A percentile compares a stretch with the other conserved stretches of the same genome.
phyloP scores from a whole-genome alignment of 2,329 filamentous ascomycete genomes.

The Colletotrichum sp. region DNA sequence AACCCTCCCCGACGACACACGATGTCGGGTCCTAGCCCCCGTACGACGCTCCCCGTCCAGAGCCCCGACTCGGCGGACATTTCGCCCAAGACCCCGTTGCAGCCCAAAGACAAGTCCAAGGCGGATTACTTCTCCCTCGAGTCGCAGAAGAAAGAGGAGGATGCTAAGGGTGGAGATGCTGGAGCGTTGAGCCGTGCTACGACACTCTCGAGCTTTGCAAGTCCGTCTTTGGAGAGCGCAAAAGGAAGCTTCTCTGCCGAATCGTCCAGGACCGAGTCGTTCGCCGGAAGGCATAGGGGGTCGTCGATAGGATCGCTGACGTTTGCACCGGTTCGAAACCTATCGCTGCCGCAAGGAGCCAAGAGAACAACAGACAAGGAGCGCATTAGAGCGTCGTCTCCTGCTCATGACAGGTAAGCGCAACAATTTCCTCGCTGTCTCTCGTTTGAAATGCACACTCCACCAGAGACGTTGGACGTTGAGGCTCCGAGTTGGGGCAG shows the following conservation, averaged over 20 bases:
- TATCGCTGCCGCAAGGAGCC: slow-evolving; percentile 51
- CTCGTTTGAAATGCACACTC: neutral
- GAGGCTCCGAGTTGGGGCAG: neutral
- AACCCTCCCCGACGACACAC: slow-evolving; percentile 1
- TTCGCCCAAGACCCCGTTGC: slow-evolving; percentile 42
- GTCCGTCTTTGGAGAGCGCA: slow-evolving; percentile 8
- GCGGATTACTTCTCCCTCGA: slow-evolving; percentile 30
- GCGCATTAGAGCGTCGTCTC: slow-evolving; percentile 52
- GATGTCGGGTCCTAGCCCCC: slow-evolving; percentile 17
- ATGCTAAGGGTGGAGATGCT: neutral
- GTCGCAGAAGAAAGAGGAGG: neutral
- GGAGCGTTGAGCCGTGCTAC: slow-evolving; percentile 4
- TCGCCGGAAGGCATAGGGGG: slow-evolving; percentile 30
- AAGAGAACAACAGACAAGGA: slow-evolving; percentile 49
- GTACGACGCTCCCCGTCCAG: slow-evolving; percentile 29
- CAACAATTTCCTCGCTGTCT: neutral
- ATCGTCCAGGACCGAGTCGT: neutral
- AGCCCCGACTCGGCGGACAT: slow-evolving; percentile 45
- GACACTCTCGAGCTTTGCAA: slow-evolving; percentile 11
- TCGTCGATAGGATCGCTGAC: slow-evolving; percentile 53
- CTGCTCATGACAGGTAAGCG: slow-evolving; percentile 54
- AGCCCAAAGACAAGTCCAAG: slow-evolving; percentile 24
- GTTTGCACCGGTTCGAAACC: slow-evolving; percentile 49
- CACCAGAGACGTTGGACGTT: neutral
- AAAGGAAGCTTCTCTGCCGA: slow-evolving; percentile 7